These are phyloP conservation scores for Poa annua DNA, from an alignment of 176 grass and related monocot genomes.

Conservation along the genomic window DNA sequence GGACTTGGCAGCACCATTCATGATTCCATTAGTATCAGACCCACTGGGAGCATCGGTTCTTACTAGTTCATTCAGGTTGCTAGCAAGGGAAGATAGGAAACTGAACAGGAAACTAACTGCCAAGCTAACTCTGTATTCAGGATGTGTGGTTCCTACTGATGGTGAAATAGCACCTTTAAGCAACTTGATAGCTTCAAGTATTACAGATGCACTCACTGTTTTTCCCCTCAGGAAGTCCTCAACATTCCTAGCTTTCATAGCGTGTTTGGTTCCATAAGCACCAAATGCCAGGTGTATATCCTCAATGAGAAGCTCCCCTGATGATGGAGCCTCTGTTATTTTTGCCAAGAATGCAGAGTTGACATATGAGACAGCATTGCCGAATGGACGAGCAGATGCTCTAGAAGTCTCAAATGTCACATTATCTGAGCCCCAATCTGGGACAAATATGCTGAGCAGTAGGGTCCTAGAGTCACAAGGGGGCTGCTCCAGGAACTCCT, in stretches of 20 bases:
- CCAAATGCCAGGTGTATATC: conserved; percentile 70
- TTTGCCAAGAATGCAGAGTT: conserved; percentile 80
- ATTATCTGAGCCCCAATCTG: conserved; percentile 51
- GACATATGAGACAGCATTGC: conserved; percentile 76
- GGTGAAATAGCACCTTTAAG: conserved; percentile 65
- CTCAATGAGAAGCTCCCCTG: conserved; percentile 45
- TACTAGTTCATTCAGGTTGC: conserved; percentile 42
- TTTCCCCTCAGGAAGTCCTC: conserved; percentile 76
- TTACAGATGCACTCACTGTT: conserved; percentile 50
- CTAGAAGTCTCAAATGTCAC: conserved; percentile 75
- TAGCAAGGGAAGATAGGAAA: conserved; percentile 67
- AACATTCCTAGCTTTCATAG: conserved; percentile 73
- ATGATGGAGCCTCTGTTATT: conserved; percentile 42
- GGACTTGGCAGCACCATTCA: not conserved
- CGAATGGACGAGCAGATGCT: conserved; percentile 63
- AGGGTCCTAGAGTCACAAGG: conserved; percentile 66
- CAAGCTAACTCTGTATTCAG: conserved; percentile 80
- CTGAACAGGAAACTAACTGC: conserved; percentile 78
- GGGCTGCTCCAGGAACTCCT: conserved; percentile 70
- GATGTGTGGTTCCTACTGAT: conserved; percentile 64
- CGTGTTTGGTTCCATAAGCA: conserved; percentile 74
- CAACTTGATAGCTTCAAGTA: conserved; percentile 70
- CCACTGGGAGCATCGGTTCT: conserved; percentile 6
- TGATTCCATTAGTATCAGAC: conserved; percentile 35
- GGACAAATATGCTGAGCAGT: conserved; percentile 72